A percentile compares a stretch with the other conserved stretches of the same genome.
These are phyloP conservation scores for Linaria vulgaris DNA, from an alignment of 257 asterid genomes.

Conservation along the genomic window DNA sequence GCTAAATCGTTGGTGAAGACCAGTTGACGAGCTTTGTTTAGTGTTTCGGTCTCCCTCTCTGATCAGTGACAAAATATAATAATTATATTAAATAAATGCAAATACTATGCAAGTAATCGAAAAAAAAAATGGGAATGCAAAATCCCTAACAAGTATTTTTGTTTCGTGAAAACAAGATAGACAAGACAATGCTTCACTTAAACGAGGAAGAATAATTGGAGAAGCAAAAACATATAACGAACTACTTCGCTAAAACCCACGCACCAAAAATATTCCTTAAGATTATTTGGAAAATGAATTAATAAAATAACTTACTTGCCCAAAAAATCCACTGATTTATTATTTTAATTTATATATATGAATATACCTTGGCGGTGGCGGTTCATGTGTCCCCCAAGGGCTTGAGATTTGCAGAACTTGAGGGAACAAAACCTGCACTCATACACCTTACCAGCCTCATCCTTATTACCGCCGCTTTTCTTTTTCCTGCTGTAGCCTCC, in stretches of 20 bases:
- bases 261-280: neutral
- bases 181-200: slow-evolving; percentile 32
- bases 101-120: slow-evolving; percentile 21
- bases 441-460: slow-evolving; percentile 74
- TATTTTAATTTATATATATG: neutral
- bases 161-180: slow-evolving; percentile 38
- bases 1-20: slow-evolving; percentile 76
- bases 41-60: slow-evolving; percentile 96
- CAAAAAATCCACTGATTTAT: too few relatives aligned
- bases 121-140: neutral
- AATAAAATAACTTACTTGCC: neutral
- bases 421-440: slow-evolving; percentile 99
- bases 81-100: slow-evolving; percentile 23
- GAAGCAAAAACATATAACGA: slow-evolving; percentile 22
- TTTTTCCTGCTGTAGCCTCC: slow-evolving; percentile 62
- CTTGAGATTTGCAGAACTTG: slow-evolving; percentile 98
- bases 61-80: slow-evolving; percentile 20
- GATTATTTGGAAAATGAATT: neutral
- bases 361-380: slow-evolving; percentile 94
- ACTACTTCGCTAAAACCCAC: slow-evolving; percentile 27
- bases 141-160: too few relatives aligned
- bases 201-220: slow-evolving; percentile 24
- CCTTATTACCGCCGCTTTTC: slow-evolving; percentile 77
- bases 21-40: slow-evolving; percentile 91
- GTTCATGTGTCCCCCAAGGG: slow-evolving; percentile 99